Percentiles rank a stretch among this genome's conserved stretches.
Conservation (phyloP, 495 filamentous ascomycete genomes). For the Thozetella sp. region DNA sequence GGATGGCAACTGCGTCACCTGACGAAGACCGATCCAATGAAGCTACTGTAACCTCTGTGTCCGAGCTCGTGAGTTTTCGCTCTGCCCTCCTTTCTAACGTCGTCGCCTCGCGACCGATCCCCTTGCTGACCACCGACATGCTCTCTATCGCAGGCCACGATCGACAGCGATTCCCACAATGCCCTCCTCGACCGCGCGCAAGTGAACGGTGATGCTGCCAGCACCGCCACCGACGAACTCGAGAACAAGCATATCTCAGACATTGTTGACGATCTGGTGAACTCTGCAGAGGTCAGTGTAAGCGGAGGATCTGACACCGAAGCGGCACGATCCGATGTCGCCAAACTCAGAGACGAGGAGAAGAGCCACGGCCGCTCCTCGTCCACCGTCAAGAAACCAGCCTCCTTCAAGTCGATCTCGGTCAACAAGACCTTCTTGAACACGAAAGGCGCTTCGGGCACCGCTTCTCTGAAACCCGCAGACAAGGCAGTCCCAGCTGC, state of each 20-base stretch:
- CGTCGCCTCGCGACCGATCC: neutral
- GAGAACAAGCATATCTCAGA: slow-evolving; percentile 54
- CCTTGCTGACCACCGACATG: neutral
- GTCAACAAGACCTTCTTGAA: slow-evolving; percentile 88
- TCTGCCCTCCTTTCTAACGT: slow-evolving; percentile 1
- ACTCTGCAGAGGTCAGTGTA: slow-evolving; percentile 57
- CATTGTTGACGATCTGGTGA: slow-evolving; percentile 47
- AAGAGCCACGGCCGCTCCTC: slow-evolving; percentile 66
- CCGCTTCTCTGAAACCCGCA: slow-evolving; percentile 47
- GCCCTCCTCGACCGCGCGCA: slow-evolving; percentile 33
- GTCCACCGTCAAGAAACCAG: slow-evolving; percentile 75
- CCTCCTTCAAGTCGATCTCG: slow-evolving; percentile 92
- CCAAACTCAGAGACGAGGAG: slow-evolving; percentile 50
- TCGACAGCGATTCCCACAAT: slow-evolving; percentile 40
- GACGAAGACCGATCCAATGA: slow-evolving; percentile 48
- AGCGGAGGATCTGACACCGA: slow-evolving; percentile 75
- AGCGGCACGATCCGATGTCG: slow-evolving; percentile 49
- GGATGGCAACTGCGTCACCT: slow-evolving; percentile 62
- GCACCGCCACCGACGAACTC: slow-evolving; percentile 36
- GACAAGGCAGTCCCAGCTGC: slow-evolving; percentile 42
- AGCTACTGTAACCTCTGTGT: slow-evolving; percentile 44
- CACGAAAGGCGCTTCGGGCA: slow-evolving; percentile 44
- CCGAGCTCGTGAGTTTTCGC: slow-evolving; percentile 43
- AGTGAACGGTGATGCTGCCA: slow-evolving; percentile 40
- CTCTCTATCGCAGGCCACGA: slow-evolving; percentile 19